Evolutionary conservation across 2,329 filamentous ascomycete genomes (phyloP).

Genomic region (Claviceps maximensis): DNA sequence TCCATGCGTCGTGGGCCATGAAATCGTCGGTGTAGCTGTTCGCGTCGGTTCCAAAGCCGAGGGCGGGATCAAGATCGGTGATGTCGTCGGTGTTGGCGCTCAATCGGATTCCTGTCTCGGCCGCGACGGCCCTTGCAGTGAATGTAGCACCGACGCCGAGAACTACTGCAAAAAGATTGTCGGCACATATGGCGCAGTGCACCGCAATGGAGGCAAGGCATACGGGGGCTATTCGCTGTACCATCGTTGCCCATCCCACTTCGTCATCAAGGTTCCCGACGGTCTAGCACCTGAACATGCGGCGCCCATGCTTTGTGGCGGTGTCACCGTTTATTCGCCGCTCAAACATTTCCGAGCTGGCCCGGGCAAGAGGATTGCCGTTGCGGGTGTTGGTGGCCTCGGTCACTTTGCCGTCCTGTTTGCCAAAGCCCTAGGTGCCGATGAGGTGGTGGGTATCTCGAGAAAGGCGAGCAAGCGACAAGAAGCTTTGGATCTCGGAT

Average conservation of each 20-base stretch:
- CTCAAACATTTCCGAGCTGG: slow-evolving; percentile 49
- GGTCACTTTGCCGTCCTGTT: slow-evolving; percentile 58
- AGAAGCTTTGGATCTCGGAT: slow-evolving; percentile 44
- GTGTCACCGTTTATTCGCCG: slow-evolving; percentile 54
- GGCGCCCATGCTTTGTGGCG: slow-evolving; percentile 58
- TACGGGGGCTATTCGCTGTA: slow-evolving; percentile 37
- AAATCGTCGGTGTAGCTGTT: slow-evolving; percentile 48
- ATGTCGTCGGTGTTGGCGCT: slow-evolving; percentile 50
- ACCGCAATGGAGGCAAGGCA: slow-evolving; percentile 15
- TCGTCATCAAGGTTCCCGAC: slow-evolving; percentile 36
- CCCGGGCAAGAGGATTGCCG: slow-evolving; percentile 52
- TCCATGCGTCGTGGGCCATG: slow-evolving; percentile 48
- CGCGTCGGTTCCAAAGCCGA: slow-evolving; percentile 36
- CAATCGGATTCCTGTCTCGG: slow-evolving; percentile 42
- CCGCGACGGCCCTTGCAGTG: slow-evolving; percentile 24
- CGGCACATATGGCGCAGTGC: slow-evolving; percentile 37
- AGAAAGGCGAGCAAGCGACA: slow-evolving; percentile 37
- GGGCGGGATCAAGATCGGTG: slow-evolving; percentile 41
- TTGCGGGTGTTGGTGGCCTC: slow-evolving; percentile 54
- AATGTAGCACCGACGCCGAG: slow-evolving; percentile 27
- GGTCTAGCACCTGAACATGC: slow-evolving; percentile 26
- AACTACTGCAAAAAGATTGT: slow-evolving; percentile 29
- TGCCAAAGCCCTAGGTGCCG: slow-evolving; percentile 53
- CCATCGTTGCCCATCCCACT: slow-evolving; percentile 26
- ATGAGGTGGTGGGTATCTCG: slow-evolving; percentile 47